phyloP scores from a whole-genome alignment of 495 filamentous ascomycete species.

The Penicillium simplicissimum region DNA sequence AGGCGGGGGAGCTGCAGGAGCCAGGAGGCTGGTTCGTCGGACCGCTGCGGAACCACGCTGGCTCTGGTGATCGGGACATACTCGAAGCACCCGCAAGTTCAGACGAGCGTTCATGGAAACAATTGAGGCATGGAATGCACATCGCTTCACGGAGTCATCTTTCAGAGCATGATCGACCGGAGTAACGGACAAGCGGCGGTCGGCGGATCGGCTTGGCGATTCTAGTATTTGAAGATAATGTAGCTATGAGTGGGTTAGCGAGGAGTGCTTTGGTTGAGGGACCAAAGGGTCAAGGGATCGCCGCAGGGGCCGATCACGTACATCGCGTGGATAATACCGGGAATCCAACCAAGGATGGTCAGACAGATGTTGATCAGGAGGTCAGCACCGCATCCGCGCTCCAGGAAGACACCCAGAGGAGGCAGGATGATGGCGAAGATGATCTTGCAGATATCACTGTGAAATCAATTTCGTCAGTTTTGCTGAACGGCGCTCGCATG shows the following conservation, averaged over 20 bases:
- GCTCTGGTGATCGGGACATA: conserved; percentile 15
- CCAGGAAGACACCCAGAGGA: conserved; percentile 88
- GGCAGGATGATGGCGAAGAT: conserved; percentile 84
- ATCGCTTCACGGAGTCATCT: conserved; percentile 2
- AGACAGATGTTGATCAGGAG: conserved; percentile 85
- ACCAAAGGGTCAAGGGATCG: not conserved
- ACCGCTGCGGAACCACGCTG: conserved; percentile 34
- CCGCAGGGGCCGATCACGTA: conserved; percentile 39
- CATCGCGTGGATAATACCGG: conserved; percentile 74
- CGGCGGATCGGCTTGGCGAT: conserved; percentile 3
- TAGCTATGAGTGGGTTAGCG: conserved; percentile 37
- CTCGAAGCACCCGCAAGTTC: not conserved
- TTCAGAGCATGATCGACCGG: not conserved
- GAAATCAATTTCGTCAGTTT: conserved; percentile 2
- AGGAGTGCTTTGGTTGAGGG: not conserved
- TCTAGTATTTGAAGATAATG: conserved; percentile 59
- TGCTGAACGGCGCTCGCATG: not conserved
- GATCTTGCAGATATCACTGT: conserved; percentile 89
- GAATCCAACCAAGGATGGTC: conserved; percentile 80
- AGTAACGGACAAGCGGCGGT: conserved; percentile 3
- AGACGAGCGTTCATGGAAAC: not conserved
- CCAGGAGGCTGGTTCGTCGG: conserved; percentile 33
- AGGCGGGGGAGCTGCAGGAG: conserved; percentile 30
- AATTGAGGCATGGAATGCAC: not conserved
- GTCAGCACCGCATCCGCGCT: conserved; percentile 80